Conservation (phyloP, 305 asterid species). For the Fraxinus paxiana region DNA sequence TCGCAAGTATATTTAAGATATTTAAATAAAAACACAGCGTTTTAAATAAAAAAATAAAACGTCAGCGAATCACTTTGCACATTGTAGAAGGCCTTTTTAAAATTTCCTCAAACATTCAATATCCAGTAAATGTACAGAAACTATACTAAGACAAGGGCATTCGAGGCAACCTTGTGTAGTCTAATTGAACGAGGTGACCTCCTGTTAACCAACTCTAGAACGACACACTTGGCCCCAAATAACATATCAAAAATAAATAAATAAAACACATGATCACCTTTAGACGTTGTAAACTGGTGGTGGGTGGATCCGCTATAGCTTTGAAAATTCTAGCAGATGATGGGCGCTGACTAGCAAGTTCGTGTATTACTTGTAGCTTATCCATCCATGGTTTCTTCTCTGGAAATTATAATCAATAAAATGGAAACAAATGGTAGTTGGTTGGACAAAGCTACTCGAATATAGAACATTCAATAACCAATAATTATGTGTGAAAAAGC, state of each 20-base stretch:
- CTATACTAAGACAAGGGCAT: background rate
- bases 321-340: constrained; percentile 71
- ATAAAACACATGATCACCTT: constrained; percentile 45
- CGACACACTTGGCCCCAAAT: background rate
- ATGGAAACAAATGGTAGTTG: constrained; percentile 3
- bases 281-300: constrained; percentile 91
- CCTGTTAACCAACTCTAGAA: background rate
- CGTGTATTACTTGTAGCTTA: constrained; percentile 64
- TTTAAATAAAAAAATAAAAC: background rate
- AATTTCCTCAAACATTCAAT: background rate
- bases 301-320: constrained; percentile 95
- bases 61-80: background rate
- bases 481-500: constrained; percentile 4
- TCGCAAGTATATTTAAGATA: background rate
- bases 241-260: constrained; percentile 9
- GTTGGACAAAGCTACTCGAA: constrained; percentile 15
- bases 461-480: background rate
- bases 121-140: background rate
- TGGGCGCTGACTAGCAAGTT: constrained; percentile 54
- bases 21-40: background rate
- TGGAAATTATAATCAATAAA: constrained; percentile 16
- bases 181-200: background rate
- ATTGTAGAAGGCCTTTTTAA: background rate
- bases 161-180: constrained; percentile 1
- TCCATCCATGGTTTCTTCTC: constrained; percentile 97